Base-by-base conservation (phyloP, 352 stramenopile genomes). In the Globisporangium uncinulatum region DNA sequence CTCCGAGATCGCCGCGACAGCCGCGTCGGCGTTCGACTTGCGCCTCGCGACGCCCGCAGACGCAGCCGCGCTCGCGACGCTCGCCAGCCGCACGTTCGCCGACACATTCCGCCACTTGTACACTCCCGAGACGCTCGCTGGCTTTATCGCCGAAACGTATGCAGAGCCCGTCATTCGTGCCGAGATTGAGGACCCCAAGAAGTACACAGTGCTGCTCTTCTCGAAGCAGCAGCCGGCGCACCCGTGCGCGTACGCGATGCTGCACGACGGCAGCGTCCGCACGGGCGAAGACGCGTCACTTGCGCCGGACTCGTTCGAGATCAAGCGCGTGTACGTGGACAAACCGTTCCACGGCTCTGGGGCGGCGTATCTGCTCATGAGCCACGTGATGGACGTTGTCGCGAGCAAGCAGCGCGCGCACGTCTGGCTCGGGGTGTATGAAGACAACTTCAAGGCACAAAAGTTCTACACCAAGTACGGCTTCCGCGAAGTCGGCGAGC, bases 171-270 rank as follows among this genome's bases (percentile, higher is more conserved):
- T 29, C 24, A 29, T 29, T 29, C 41, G 42, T 46, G 42, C 42
- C 24, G 24, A 29, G 24, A 46, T 46, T 20, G 5, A 46, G 8
- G 13, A 46, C 42, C 5, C 6, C 15, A 51, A 63, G 32, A 59
- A 53, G 24, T 70, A 73, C 62, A 73, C 66, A 13, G 67, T 62
- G 56, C 37, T 73, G 36, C 47, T 74, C 24, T 69, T 69, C 50
- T 31, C 53, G 34, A 45, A 45, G 39, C 39, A 54, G 56, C 34
- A 61, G 57, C 41, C 44, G 62, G 20, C n/a, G 31, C 13, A 36
- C 7, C 41, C 47, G 20, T 39, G 21, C 15, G 47, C 31, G 14
- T 52, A 17, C 47, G 31, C 47, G 47, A 39, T 13, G 21, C 31
- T 34, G 31, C 21, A 52, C 31, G 6, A 17, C 9, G 47, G 47